These are phyloP conservation scores for Claviceps digitariae DNA, from an alignment of 2,329 filamentous ascomycete species.

Conservation along the genomic window DNA sequence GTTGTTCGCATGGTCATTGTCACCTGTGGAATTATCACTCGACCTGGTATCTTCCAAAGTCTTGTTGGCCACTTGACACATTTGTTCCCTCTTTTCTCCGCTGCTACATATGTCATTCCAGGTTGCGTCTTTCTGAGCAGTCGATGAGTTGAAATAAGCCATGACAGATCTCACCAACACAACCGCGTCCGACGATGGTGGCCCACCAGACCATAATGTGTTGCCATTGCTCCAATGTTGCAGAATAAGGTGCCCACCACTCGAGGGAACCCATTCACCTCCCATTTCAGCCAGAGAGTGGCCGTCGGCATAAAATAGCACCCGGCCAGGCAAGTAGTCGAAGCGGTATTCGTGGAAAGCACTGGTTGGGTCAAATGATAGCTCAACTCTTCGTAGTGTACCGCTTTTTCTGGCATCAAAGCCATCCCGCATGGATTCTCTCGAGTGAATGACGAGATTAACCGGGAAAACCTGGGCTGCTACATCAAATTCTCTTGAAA, in stretches of 20 bases:
- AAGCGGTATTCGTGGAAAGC: slow-evolving; percentile 69
- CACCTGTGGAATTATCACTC: slow-evolving; percentile 10
- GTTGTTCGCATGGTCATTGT: background rate
- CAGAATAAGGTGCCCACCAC: slow-evolving; percentile 52
- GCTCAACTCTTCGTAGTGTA: slow-evolving; percentile 40
- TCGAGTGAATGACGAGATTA: slow-evolving; percentile 65
- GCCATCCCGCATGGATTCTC: slow-evolving; percentile 40
- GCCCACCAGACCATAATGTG: slow-evolving; percentile 55
- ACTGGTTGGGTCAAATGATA: slow-evolving; percentile 52
- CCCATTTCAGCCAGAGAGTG: slow-evolving; percentile 40
- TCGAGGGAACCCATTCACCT: slow-evolving; percentile 42
- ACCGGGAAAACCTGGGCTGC: slow-evolving; percentile 40
- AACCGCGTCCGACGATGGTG: slow-evolving; percentile 47
- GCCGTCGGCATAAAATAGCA: slow-evolving; percentile 59
- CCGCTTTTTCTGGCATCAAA: slow-evolving; percentile 49
- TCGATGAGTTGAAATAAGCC: slow-evolving; percentile 65
- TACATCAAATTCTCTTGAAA: slow-evolving; percentile 49
- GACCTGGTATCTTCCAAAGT: slow-evolving; percentile 11
- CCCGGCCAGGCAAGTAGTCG: slow-evolving; percentile 50
- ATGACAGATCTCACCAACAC: slow-evolving; percentile 58
- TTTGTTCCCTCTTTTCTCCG: slow-evolving; percentile 1
- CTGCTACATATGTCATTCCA: slow-evolving; percentile 5
- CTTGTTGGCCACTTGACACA: slow-evolving; percentile 14
- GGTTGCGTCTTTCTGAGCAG: slow-evolving; percentile 8
- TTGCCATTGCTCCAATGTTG: slow-evolving; percentile 74